Evolutionary conservation across 352 stramenopile species (phyloP).

Genomic region (Pythium rishiriense): DNA sequence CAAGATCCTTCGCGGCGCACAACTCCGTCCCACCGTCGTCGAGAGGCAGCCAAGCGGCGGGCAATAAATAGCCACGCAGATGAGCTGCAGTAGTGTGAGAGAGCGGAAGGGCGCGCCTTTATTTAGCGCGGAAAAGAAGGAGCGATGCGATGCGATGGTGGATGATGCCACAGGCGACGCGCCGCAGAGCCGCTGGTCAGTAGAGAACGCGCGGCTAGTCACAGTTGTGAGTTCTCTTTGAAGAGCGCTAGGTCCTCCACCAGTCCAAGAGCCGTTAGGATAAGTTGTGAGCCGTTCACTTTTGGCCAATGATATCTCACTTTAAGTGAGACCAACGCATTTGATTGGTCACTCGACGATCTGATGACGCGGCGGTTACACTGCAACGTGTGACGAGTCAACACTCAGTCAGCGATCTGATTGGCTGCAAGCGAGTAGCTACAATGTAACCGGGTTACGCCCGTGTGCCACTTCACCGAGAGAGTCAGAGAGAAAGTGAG

Average conservation of each 20-base stretch:
- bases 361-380: conserved; percentile 12
- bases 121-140: conserved; percentile 20
- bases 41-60: background rate
- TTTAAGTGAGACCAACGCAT: background rate
- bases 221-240: conserved; percentile 27
- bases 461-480: conserved; percentile 2
- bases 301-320: conserved; percentile 18
- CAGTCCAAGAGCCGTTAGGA: background rate
- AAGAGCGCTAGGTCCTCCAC: conserved; percentile 20
- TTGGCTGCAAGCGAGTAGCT: conserved; percentile 11
- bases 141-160: conserved; percentile 4
- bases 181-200: conserved; percentile 15
- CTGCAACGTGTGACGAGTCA: conserved; percentile 18
- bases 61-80: too few species aligned
- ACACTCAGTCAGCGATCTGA: background rate
- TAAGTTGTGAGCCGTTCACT: background rate
- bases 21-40: background rate
- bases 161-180: conserved; percentile 5
- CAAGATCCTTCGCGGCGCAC: background rate
- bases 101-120: conserved; percentile 5
- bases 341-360: conserved; percentile 8
- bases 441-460: background rate
- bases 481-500: background rate
- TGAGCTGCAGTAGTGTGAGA: too few species aligned
- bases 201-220: conserved; percentile 3